Evolutionary conservation across 768 basidiomycete genomes (phyloP).

Genomic region (Nidularia pulvinata): DNA sequence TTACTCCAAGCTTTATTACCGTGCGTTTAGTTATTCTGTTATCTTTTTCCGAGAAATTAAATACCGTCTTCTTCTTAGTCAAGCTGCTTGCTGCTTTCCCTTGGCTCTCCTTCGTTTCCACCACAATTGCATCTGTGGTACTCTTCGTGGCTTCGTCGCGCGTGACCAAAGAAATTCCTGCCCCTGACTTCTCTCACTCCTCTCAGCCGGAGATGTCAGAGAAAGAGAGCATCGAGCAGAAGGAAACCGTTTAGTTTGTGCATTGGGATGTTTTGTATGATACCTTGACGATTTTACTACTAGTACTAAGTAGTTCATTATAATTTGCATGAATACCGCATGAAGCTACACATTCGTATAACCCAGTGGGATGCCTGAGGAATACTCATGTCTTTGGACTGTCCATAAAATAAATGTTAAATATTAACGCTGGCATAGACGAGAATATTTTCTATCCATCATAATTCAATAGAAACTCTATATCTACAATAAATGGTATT

Average conservation of each 20-base stretch:
- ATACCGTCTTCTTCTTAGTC: neutral
- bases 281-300: no score
- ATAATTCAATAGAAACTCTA: no score
- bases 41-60: neutral
- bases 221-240: neutral
- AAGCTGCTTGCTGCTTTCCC: neutral
- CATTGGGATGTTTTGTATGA: no score
- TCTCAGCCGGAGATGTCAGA: neutral
- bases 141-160: neutral
- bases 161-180: neutral
- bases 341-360: no score
- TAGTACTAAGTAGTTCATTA: no score
- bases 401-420: no score
- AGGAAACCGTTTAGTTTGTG: neutral
- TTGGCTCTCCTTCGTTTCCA: neutral
- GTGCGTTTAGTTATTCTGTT: conserved; percentile 29
- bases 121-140: neutral
- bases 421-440: no score
- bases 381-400: no score
- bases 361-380: no score
- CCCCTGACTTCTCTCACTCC: neutral
- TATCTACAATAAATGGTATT: no score
- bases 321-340: no score
- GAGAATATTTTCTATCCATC: no score
- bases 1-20: conserved; percentile 43